Evolutionary conservation across 352 stramenopile genomes (phyloP), one percentile per base, ranked within the genome.

Genomic region (Globisporangium iwayamae): DNA sequence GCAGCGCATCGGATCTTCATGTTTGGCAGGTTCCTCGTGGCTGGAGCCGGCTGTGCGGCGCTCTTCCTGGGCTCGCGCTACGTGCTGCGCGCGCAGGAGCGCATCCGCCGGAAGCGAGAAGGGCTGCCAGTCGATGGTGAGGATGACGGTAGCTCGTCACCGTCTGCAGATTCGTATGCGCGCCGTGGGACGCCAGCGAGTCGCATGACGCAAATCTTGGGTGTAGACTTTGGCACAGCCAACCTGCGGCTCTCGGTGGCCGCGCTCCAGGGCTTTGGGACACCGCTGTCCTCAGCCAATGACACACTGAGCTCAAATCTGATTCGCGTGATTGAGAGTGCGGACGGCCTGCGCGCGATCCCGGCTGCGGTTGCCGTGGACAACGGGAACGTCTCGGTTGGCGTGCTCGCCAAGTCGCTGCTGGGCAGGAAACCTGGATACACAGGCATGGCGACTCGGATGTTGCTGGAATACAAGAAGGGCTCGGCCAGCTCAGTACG

Each of bases 1-100:
- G 38, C 28, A 41, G 51, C 5, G 18, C n/a, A 32, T 3, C 41
- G 6, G 41, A 9, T 39, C 14, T 46, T 1, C 25, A 14, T 53
- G 7, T 30, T 2, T 28, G 50, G 1, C 51, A 75, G 69, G 76
- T 56, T 81, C n/a, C 28, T 89, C 2, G 75, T 76, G 4, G 77
- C 75, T 18, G 79, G 75, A 0, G 22, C 78, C 11, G 72, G 73
- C 3, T 87, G 72, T 16, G 70, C 74, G 1, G 79, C 71, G 1
- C 66, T 90, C 34, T 89, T 78, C 51, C 45, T 90, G 1, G 79
- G 79, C 34, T 83, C 79, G 28, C 70, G 75, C 25, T 90, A 87
- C 66, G 67, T 88, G 20, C 38, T 89, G 30, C 81, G 81, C 0
- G 78, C 72, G 0, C 81, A 87, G 62, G 81, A 90, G 61, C 79